Evolutionary conservation across 2,329 filamentous ascomycete genomes (phyloP), one percentile per base, ranked within the genome.

Genomic region (Alternaria brassicicola): DNA sequence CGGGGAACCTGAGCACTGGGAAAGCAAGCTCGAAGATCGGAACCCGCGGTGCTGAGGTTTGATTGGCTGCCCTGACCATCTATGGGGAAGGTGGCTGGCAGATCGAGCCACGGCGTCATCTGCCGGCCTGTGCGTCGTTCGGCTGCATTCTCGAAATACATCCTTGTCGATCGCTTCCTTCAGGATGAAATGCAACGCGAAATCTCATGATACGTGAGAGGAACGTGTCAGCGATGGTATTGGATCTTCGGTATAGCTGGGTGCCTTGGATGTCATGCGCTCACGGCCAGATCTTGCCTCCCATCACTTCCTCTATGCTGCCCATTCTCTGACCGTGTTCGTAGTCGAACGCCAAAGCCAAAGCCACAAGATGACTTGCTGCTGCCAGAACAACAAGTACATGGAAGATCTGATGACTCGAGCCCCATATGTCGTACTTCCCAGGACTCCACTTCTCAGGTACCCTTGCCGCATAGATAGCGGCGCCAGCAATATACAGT

Each of bases 331-430:
- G 65, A 25, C 83, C 85, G 77, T 97, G 93, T 71, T 92, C 88
- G 73, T 91, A 89, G 78, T 97, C 91, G 78, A 97, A 97, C 4
- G 93, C 93, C 77, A 87, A 89, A 28, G 91, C 75, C 79, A 98
- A 84, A 47, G 91, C 93, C 51, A 88, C 88, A 59, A 98, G 81
- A 81, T 99, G 95, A 23, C 89, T 86, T 1, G 86, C 84, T 0
- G 92, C 94, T 0, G 95, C 95, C 60, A 93, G 77, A 15, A 98
- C 82, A 26, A 99, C 93, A 63, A 95, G 84, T 36, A 96, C 81
- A 80, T 99, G 95, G 77, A 99, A 99, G 64, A 99, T 90, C 79
- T 99, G 95, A 78, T 99, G 95, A 19, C 92, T 97, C 74, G 89
- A 93, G 35, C 95, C 94, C 86, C 91, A 91, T 50, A 97, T 91